Conservation (phyloP, 1,139 yeast genomes). For the Pichia kudriavzevii region DNA sequence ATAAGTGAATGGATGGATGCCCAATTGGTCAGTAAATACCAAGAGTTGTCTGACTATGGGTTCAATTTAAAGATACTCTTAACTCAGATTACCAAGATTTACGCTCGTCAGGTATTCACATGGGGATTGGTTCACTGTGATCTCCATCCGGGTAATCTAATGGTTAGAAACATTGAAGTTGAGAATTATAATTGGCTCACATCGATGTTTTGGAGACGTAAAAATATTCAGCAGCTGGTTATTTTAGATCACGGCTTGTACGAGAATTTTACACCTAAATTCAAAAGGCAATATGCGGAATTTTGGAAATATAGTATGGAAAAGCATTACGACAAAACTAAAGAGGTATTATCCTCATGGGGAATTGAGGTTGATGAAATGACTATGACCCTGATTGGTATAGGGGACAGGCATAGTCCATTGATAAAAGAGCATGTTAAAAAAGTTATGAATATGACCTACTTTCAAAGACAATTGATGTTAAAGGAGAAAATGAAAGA, state of each 20-base stretch:
- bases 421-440: slow-evolving; percentile 21
- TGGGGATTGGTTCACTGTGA: slow-evolving; percentile 79
- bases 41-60: slow-evolving; percentile 34
- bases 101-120: slow-evolving; percentile 61
- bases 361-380: slow-evolving; percentile 64
- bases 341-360: slow-evolving; percentile 49
- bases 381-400: slow-evolving; percentile 51
- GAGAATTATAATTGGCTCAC: slow-evolving; percentile 7
- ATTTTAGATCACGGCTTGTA: slow-evolving; percentile 72
- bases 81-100: slow-evolving; percentile 46
- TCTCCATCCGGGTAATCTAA: slow-evolving; percentile 75
- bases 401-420: slow-evolving; percentile 35
- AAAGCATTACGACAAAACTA: slow-evolving; percentile 42
- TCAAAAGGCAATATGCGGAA: slow-evolving; percentile 48
- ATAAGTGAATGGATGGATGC: slow-evolving; percentile 78
- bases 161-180: slow-evolving; percentile 37
- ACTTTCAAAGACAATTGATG: slow-evolving; percentile 34
- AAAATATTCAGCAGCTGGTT: slow-evolving; percentile 48
- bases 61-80: slow-evolving; percentile 41
- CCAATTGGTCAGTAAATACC: slow-evolving; percentile 41
- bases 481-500: slow-evolving; percentile 34
- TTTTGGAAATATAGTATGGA: slow-evolving; percentile 61
- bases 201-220: slow-evolving; percentile 3
- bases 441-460: slow-evolving; percentile 24
- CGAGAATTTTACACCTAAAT: slow-evolving; percentile 42